Percentiles rank a stretch among this genome's conserved stretches.
Conservation (phyloP, 805 yeast genomes). For the Starmera caribaea region DNA sequence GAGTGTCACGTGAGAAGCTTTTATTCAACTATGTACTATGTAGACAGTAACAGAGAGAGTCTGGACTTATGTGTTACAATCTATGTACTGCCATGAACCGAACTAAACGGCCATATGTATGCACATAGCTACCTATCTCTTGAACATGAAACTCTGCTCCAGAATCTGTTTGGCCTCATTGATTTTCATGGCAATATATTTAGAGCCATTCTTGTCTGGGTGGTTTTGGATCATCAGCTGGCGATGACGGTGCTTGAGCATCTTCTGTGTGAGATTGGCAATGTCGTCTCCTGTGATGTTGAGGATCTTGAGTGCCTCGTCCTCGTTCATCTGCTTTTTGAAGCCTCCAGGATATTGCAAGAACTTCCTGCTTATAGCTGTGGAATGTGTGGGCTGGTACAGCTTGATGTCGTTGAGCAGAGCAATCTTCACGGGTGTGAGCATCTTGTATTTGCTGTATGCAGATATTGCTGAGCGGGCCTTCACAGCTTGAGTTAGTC, state of each 20-base stretch:
- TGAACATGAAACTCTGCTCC: slow-evolving; percentile 47
- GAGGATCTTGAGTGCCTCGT: slow-evolving; percentile 59
- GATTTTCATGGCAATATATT: slow-evolving; percentile 72
- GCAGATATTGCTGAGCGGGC: slow-evolving; percentile 28
- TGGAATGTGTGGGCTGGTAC: slow-evolving; percentile 7
- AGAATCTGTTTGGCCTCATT: slow-evolving; percentile 78
- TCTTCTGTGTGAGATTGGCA: slow-evolving; percentile 32
- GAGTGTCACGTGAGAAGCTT: too few species aligned
- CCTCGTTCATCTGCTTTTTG: slow-evolving; percentile 52
- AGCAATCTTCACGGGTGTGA: slow-evolving; percentile 30
- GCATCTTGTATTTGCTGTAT: slow-evolving; percentile 16
- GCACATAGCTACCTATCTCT: slow-evolving; percentile 5
- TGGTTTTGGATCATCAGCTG: slow-evolving; percentile 73
- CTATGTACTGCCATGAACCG: background rate
- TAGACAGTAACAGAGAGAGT: background rate
- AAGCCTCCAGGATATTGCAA: slow-evolving; percentile 51
- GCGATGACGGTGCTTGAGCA: slow-evolving; percentile 65
- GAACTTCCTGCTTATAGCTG: slow-evolving; percentile 19
- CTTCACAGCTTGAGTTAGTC: slow-evolving; percentile 3
- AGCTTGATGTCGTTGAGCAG: slow-evolving; percentile 26
- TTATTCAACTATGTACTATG: background rate
- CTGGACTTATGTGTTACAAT: background rate
- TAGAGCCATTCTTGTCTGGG: slow-evolving; percentile 86
- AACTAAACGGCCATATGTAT: background rate
- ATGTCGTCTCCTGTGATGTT: slow-evolving; percentile 50